Conservation (phyloP, 495 filamentous ascomycete species). For the Xylaria cubensis region DNA sequence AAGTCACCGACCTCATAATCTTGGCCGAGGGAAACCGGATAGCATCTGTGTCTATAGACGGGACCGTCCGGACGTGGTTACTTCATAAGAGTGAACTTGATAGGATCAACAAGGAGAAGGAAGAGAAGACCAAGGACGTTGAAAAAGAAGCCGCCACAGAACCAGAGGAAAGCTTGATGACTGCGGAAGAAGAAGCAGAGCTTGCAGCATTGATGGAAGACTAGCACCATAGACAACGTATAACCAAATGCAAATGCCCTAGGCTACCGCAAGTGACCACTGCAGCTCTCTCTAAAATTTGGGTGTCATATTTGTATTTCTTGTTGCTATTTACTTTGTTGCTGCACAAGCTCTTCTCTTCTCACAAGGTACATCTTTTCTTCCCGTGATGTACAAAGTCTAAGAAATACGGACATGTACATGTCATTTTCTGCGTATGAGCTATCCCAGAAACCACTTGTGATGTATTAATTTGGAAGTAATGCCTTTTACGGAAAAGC, state of each 20-base stretch:
- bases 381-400: background rate
- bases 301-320: background rate
- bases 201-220: constrained; percentile 86
- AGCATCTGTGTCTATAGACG: constrained; percentile 87
- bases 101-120: constrained; percentile 58
- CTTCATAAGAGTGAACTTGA: constrained; percentile 69
- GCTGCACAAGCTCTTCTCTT: background rate
- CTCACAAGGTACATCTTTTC: background rate
- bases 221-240: background rate
- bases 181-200: constrained; percentile 84
- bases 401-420: background rate
- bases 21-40: constrained; percentile 61
- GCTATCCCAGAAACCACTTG: background rate
- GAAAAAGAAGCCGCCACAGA: constrained; percentile 50
- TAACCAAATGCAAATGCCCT: background rate
- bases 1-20: constrained; percentile 80
- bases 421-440: background rate
- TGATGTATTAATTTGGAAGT: background rate
- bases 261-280: background rate
- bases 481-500: background rate
- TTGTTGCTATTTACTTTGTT: background rate
- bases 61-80: constrained; percentile 83
- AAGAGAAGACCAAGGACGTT: constrained; percentile 56
- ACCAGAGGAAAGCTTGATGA: constrained; percentile 59
- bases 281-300: background rate